Evolutionary conservation across 1,284 basidiomycete species (phyloP), one percentile per base, ranked within the genome.

Genomic region (Neolentinus lepideus): DNA sequence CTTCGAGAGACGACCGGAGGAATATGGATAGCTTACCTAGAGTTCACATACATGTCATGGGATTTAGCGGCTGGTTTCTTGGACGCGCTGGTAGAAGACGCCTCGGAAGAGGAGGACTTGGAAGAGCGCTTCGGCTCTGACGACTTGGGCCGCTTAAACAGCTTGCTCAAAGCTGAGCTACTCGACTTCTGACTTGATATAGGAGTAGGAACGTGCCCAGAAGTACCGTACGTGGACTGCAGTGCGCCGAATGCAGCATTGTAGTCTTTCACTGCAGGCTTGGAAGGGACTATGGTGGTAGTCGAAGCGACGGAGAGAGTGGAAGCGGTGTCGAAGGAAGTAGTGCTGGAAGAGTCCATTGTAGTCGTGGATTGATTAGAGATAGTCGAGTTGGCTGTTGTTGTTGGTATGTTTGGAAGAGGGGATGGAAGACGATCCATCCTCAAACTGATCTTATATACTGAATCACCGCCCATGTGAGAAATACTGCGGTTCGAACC

Each of bases 231-330:
- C 4, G 19, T 52, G 29, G 46, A 16, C 29, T 51, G 43, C 4
- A 55, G 29, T 2, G 27, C 29, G 6, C 54, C 54, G 29, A 55
- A 51, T 26, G 54, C 43, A 46, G 54, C 33, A 19, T 50, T 11
- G 54, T 51, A 55, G 25, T 55, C 54, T 21, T 47, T 54, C 10
- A 31, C 27, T 16, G 24, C 19, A 26, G 22, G 14, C 14, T 12
- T 52, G 12, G 29, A 26, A 9, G 33, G 26, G 3, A n/a, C 21
- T 10, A 29, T 36, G 51, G 51, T 24, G 33, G 33, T 33, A 3
- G 16, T 43, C 16, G 38, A 43, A 6, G 38, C 38, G 38, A 43
- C 38, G 16, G 38, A 43, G 27, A 52, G 33, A 19, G 51, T 52
- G n/a, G 47, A 25, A 16, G 24, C 27, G 27, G 47, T 26, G 24